Base-by-base conservation (phyloP, 140 eudicot genomes). In the Erigeron philadelphicus region DNA sequence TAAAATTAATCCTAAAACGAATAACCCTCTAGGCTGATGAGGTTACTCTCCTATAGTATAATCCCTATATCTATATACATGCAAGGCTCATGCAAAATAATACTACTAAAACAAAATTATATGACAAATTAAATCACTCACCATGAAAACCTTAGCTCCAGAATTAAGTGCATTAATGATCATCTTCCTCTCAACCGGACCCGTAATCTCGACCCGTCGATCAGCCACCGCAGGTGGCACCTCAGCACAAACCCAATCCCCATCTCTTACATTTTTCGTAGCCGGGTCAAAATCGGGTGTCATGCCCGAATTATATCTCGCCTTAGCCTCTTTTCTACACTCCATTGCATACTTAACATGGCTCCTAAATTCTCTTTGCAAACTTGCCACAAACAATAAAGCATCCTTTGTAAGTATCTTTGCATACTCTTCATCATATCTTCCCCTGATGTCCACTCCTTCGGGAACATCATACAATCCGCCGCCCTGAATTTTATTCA, bases 121-220 rank as follows among this genome's bases (percentile, higher is more conserved):
- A 38, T 38, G 52, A 49, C 13, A 3, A 50, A 31, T 21, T 21
- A 41, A 57, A 44, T 40, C 0, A 70, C 86, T 73, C 25, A 90
- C 97, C 97, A 90, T 90, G 79, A 90, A 87, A 63, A 90, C 97
- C 74, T 90, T 90, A 42, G 97, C 97, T 11, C 95, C 95, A 12
- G 94, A 90, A 72, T 90, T 90, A 47, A 90, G 94, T 8, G 97
- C 97, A 77, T 90, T 90, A 40, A 90, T 90, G 62, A 90, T 67
- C 97, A 90, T 90, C 86, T 90, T 90, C 87, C 97, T 76, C 76
- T 90, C 97, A 19, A 82, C 88, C 15, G 97, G 97, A 3, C 97
- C 97, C 0, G 97, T 90, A 46, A 90, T 90, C 81, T 90, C 97
- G 46, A 90, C 97, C 72, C 88, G 81, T 67, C 97, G 86, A 66